Evolutionary conservation across 2,329 filamentous ascomycete species (phyloP).

Genomic region (Incumbomyces lentus): DNA sequence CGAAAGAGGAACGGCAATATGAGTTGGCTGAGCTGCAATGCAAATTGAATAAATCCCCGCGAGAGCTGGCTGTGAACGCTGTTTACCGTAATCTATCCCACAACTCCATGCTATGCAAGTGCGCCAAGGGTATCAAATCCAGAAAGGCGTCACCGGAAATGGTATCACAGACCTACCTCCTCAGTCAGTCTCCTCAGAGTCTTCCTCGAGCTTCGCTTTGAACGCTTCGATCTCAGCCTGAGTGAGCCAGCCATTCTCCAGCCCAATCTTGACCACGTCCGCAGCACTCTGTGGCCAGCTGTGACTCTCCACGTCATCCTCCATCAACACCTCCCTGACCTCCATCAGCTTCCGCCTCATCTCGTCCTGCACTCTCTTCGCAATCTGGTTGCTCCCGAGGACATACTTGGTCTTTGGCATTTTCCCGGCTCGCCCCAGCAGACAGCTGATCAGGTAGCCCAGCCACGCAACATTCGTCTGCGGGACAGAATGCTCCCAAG

Average conservation of each 20-base stretch:
- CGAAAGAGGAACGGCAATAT: slow-evolving; percentile 94
- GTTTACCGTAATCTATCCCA: too few species aligned
- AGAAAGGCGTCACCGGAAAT: not conserved
- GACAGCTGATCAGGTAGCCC: slow-evolving; percentile 48
- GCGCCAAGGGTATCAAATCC: slow-evolving; percentile 1
- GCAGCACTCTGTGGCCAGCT: slow-evolving; percentile 10
- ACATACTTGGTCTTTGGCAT: slow-evolving; percentile 3
- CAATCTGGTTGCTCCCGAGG: slow-evolving; percentile 10
- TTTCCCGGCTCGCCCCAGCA: slow-evolving; percentile 29
- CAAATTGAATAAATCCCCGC: too few species aligned
- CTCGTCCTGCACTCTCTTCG: slow-evolving; percentile 15
- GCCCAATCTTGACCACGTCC: slow-evolving; percentile 12
- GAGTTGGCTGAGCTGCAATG: not conserved
- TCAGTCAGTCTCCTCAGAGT: not conserved
- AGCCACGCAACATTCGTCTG: slow-evolving; percentile 50
- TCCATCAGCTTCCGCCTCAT: slow-evolving; percentile 14
- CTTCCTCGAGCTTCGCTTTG: slow-evolving; percentile 14
- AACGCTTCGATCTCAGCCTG: slow-evolving; percentile 16
- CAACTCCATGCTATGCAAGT: slow-evolving; percentile 2
- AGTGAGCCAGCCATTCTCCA: slow-evolving; percentile 14
- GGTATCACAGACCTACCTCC: not conserved
- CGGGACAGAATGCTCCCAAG: slow-evolving; percentile 29
- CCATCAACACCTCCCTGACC: slow-evolving; percentile 5
- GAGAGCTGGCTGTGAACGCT: too few species aligned
- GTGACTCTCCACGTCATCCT: not conserved